Conservation (phyloP, 345 rosid species). For the Populus deltoides region DNA sequence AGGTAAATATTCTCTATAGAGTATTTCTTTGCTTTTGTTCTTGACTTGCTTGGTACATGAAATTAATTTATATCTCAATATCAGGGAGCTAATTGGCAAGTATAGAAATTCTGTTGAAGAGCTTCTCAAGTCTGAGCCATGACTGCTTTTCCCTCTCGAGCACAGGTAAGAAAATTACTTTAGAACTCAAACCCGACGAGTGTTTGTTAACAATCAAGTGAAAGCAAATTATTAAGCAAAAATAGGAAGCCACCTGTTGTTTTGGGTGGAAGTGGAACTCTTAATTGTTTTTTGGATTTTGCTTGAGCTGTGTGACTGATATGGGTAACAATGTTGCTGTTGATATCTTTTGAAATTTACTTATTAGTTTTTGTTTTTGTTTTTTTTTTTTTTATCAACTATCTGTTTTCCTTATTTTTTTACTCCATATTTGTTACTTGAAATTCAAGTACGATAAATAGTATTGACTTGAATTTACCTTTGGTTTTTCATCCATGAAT, state of each 20-base stretch:
- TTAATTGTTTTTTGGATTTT: neutral
- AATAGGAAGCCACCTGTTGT: neutral
- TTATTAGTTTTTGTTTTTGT: no score
- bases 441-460: no score
- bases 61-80: slow-evolving; percentile 9
- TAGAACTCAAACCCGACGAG: neutral
- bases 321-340: neutral
- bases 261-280: neutral
- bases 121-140: slow-evolving; percentile 49
- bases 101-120: slow-evolving; percentile 66
- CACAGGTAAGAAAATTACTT: slow-evolving; percentile 6
- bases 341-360: no score
- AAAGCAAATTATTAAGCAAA: neutral
- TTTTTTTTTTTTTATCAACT: no score
- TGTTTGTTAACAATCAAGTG: neutral
- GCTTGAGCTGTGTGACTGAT: neutral
- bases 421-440: no score
- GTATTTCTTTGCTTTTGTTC: neutral
- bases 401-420: no score
- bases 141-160: slow-evolving; percentile 10
- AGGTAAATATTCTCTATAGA: slow-evolving; percentile 27
- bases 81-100: slow-evolving; percentile 63
- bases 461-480: no score
- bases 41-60: slow-evolving; percentile 1
- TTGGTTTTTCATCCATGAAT: no score